Evolutionary conservation across 1,139 yeast species (phyloP), one percentile per base, ranked within the genome.

Genomic region (Geotrichum klebahnii): DNA sequence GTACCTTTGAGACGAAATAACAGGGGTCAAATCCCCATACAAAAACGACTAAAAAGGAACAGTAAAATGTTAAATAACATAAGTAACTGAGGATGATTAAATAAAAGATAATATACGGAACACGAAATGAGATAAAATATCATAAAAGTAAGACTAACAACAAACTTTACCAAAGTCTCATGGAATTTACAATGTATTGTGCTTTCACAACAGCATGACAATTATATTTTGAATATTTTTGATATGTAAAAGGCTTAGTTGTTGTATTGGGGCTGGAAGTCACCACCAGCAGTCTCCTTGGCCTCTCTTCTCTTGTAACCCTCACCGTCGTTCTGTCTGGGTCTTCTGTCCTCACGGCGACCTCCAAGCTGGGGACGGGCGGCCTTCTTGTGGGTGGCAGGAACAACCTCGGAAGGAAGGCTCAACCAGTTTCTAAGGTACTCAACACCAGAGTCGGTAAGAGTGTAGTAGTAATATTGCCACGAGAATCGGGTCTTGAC

Each of bases 391-490:
- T 94, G 87, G 76, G 98, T 94, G 76, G 87, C 84, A 74, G 99
- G 99, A 75, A 90, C 94, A 76, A 92, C 86, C 78, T 90, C 96
- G 76, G 85, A 94, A 78, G 98, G 98, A 70, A 94, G 84, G 84
- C 90, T 90, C 77, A 94, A 86, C 87, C 90, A 95, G 73, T 86
- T 88, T 81, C 97, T 87, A 75, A 94, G 86, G 86, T 80, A 92
- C 73, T 89, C 96, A 64, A 94, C 94, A 84, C 99, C 99, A 78
- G 87, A 97, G 75, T 94, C 97, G 73, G 97, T 92, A 75, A 94
- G 87, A 82, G 98, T 89, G 95, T 94, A 94, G 96, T 94, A 94
- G 81, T 92, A 94, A 84, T 88, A 88, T 85, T 90, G 97, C 99
- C 99, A 92, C 71, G 98, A 92, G 85, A 92, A 92, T 80, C 90